phyloP scores from a whole-genome alignment of 768 basidiomycete species.

The Boletus sp. region DNA sequence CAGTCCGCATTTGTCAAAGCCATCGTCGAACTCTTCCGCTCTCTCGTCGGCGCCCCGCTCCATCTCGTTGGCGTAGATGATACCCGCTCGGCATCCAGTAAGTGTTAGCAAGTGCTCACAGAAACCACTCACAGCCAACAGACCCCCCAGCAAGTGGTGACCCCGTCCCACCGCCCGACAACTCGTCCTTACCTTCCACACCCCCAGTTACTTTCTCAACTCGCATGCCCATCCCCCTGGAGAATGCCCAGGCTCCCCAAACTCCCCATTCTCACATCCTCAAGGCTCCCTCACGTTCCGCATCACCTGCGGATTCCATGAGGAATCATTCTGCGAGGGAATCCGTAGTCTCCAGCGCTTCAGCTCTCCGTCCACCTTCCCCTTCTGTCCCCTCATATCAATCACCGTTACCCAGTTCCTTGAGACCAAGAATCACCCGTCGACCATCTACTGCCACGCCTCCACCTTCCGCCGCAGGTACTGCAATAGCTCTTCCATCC shows the following conservation, averaged over 20 bases:
- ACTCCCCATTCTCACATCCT: constrained; percentile 25
- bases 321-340: constrained; percentile 24
- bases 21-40: constrained; percentile 58
- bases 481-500: constrained; percentile 19
- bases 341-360: constrained; percentile 11
- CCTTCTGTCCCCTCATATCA: constrained; percentile 22
- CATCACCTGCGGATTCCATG: constrained; percentile 38
- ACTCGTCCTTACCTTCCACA: background rate
- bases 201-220: constrained; percentile 4
- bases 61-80: constrained; percentile 59
- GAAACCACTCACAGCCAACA: constrained; percentile 6
- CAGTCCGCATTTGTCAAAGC: constrained; percentile 70
- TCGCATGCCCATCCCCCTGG: constrained; percentile 8
- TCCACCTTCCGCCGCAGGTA: constrained; percentile 28
- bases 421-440: constrained; percentile 36
- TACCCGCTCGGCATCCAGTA: constrained; percentile 26
- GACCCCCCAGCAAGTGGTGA: constrained; percentile 16
- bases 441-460: constrained; percentile 45
- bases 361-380: constrained; percentile 22
- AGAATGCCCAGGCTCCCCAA: constrained; percentile 22
- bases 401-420: constrained; percentile 21
- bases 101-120: constrained; percentile 4
- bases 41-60: constrained; percentile 44
- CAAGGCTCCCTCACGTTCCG: constrained; percentile 34
- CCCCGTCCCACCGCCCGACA: background rate